Conservation (phyloP, 306 rosid species). For the Quercus suber region DNA sequence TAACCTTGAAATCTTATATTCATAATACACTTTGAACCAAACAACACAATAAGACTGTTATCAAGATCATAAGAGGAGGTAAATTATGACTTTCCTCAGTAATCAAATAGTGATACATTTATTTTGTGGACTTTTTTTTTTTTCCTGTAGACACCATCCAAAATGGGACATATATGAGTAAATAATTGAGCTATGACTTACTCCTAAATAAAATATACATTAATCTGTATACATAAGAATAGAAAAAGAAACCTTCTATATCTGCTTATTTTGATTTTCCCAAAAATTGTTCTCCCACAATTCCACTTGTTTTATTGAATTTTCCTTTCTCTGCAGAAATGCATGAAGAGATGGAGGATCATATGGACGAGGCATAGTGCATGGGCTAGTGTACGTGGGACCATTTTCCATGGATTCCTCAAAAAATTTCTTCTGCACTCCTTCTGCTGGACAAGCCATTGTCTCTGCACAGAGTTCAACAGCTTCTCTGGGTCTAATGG, state of each 20-base stretch:
- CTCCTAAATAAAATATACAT: neutral
- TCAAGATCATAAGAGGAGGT: neutral
- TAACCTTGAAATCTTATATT: too few species aligned
- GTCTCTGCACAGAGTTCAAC: conserved; percentile 66
- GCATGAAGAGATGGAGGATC: conserved; percentile 59
- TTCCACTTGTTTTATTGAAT: conserved; percentile 47
- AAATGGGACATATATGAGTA: neutral
- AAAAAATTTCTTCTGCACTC: conserved; percentile 42
- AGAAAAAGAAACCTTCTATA: conserved; percentile 19
- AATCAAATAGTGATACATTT: neutral
- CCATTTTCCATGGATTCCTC: conserved; percentile 67
- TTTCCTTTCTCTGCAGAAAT: conserved; percentile 35
- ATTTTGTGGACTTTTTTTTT: neutral
- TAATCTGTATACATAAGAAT: neutral
- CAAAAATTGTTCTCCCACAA: conserved; percentile 27
- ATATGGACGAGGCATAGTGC: conserved; percentile 57
- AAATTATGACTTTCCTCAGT: neutral
- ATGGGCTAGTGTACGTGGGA: conserved; percentile 51
- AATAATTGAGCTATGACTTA: neutral
- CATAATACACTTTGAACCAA: too few species aligned
- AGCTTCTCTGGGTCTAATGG: conserved; percentile 41
- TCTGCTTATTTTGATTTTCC: conserved; percentile 35
- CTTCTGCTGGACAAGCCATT: conserved; percentile 61
- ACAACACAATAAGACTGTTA: too few species aligned
- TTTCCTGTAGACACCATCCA: neutral